phyloP scores from a whole-genome alignment of 176 grass and related monocot genomes.

The Cenchrus americanus region DNA sequence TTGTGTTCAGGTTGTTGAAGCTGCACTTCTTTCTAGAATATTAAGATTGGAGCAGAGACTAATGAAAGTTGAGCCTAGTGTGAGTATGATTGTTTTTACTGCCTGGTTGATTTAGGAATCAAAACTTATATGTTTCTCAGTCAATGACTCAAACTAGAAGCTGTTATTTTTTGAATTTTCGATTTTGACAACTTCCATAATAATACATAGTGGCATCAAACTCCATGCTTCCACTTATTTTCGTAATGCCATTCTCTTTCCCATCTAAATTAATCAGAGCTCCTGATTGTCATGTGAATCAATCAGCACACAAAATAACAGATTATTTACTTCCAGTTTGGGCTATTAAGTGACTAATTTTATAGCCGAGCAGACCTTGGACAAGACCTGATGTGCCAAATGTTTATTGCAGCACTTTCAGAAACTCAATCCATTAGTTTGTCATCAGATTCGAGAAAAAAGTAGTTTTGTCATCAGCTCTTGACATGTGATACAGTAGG shows the following conservation, averaged over 20 bases:
- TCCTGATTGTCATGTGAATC: background rate
- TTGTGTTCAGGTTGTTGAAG: conserved; percentile 86
- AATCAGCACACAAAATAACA: conserved; percentile 7
- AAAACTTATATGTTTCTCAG: background rate
- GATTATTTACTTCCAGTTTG: background rate
- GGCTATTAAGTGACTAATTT: conserved; percentile 10
- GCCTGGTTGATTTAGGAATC: conserved; percentile 14
- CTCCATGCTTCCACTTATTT: conserved; percentile 17
- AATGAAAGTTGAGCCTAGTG: conserved; percentile 92
- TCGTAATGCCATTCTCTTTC: background rate
- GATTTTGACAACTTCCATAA: conserved; percentile 23
- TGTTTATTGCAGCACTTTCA: conserved; percentile 8
- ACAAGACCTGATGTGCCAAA: background rate
- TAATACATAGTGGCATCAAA: conserved; percentile 9
- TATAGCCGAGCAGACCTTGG: background rate
- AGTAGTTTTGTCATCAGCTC: background rate
- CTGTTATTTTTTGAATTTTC: conserved; percentile 22
- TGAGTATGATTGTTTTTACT: conserved; percentile 54
- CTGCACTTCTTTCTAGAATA: conserved; percentile 93
- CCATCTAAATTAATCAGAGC: conserved; percentile 15
- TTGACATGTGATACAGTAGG: background rate
- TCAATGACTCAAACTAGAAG: background rate
- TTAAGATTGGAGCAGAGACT: conserved; percentile 79
- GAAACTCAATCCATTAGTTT: conserved; percentile 20
- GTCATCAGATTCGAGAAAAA: background rate